Conservation (phyloP, 129 eudicot species). For the Solidago caesia region DNA sequence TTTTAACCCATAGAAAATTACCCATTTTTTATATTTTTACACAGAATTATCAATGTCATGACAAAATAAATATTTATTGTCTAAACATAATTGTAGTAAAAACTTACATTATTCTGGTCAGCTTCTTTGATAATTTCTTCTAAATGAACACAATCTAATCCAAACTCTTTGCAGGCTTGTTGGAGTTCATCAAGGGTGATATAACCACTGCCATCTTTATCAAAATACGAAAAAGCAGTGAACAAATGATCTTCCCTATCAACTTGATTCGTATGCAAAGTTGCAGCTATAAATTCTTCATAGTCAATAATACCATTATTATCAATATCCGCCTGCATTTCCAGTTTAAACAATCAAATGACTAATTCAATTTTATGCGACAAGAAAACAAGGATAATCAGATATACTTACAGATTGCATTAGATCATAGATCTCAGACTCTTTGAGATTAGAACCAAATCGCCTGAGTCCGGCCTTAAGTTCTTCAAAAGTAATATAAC, state of each 20-base stretch:
- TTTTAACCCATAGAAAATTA: background rate
- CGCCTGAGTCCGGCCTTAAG: constrained; percentile 40
- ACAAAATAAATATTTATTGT: background rate
- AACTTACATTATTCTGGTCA: constrained; percentile 52
- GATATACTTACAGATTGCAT: constrained; percentile 37
- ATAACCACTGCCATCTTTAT: constrained; percentile 79
- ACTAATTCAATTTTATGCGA: background rate
- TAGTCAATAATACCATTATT: constrained; percentile 72
- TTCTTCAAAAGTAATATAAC: constrained; percentile 43
- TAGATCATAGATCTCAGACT: constrained; percentile 38
- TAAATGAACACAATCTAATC: constrained; percentile 42
- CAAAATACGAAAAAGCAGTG: constrained; percentile 69
- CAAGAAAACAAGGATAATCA: background rate
- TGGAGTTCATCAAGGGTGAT: constrained; percentile 82
- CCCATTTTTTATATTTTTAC: background rate
- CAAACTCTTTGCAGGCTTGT: constrained; percentile 62
- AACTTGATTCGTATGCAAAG: constrained; percentile 55
- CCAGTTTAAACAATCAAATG: background rate
- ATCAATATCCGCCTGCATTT: constrained; percentile 72
- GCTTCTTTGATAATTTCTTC: constrained; percentile 63
- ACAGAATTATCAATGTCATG: background rate
- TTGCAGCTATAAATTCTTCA: constrained; percentile 78
- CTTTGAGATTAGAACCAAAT: constrained; percentile 35
- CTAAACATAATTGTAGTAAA: constrained; percentile 1
- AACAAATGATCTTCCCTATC: constrained; percentile 59